These are phyloP conservation scores for Akanthomyces muscarius DNA, from an alignment of 2,329 filamentous ascomycete genomes.

Conservation along the genomic window DNA sequence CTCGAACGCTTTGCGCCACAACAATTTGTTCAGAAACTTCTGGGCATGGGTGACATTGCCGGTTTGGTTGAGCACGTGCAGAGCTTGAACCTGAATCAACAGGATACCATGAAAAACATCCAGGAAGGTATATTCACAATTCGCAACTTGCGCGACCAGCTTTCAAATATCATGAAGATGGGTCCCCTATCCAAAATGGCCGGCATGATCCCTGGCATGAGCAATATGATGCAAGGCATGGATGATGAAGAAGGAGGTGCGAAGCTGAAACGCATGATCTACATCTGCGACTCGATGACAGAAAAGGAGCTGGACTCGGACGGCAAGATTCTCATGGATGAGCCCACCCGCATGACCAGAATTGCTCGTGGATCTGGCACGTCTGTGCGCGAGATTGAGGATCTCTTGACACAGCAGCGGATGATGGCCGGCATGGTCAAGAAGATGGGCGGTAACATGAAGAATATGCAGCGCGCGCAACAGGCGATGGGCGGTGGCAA, in stretches of 20 bases:
- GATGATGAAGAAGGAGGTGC: slow-evolving; percentile 93
- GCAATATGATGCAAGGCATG: slow-evolving; percentile 90
- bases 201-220: slow-evolving; percentile 95
- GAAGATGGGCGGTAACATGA: slow-evolving; percentile 97
- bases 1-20: slow-evolving; percentile 89
- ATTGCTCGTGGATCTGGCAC: slow-evolving; percentile 89
- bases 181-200: slow-evolving; percentile 95
- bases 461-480: slow-evolving; percentile 93
- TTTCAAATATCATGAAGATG: slow-evolving; percentile 99
- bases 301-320: slow-evolving; percentile 92
- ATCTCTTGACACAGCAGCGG: slow-evolving; percentile 92
- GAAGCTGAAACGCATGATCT: slow-evolving; percentile 97
- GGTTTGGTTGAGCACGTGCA: slow-evolving; percentile 96
- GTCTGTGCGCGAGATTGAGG: slow-evolving; percentile 87
- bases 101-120: slow-evolving; percentile 99
- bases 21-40: slow-evolving; percentile 86
- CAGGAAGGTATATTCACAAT: slow-evolving; percentile 95
- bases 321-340: slow-evolving; percentile 88
- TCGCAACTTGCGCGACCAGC: slow-evolving; percentile 88
- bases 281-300: slow-evolving; percentile 98
- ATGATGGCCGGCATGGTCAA: slow-evolving; percentile 99
- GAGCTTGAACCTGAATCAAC: slow-evolving; percentile 90
- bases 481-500: slow-evolving; percentile 87
- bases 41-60: slow-evolving; percentile 96
- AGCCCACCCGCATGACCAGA: slow-evolving; percentile 88